These are phyloP conservation scores for Ormosia emarginata DNA, from an alignment of 306 rosid genomes.

Conservation along the genomic window DNA sequence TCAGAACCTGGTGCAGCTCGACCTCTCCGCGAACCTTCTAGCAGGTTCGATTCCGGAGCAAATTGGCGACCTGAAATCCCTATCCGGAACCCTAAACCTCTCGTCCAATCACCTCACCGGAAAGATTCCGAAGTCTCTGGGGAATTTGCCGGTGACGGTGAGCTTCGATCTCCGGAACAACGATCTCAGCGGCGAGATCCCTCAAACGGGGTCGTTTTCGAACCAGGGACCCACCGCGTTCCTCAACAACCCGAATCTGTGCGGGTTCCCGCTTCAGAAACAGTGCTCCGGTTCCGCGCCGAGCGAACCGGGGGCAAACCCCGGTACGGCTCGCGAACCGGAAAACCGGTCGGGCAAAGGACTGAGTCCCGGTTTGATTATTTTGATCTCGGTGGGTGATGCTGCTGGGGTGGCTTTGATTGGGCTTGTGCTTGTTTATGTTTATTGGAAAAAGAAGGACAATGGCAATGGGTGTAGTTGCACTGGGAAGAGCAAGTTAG, in stretches of 20 bases:
- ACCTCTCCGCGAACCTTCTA: conserved; percentile 67
- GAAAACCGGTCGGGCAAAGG: conserved; percentile 33
- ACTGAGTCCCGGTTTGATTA: conserved; percentile 66
- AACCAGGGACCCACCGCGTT: conserved; percentile 97
- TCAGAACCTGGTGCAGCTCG: conserved; percentile 55
- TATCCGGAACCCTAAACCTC: conserved; percentile 82
- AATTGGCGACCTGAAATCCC: conserved; percentile 56
- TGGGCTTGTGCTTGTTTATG: conserved; percentile 65
- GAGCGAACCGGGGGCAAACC: conserved; percentile 30
- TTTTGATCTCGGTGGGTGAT: conserved; percentile 79
- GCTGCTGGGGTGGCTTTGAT: conserved; percentile 76
- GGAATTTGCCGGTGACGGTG: conserved; percentile 68
- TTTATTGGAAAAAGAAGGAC: conserved; percentile 86
- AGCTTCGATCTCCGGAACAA: conserved; percentile 83
- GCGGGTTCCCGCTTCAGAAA: conserved; percentile 89
- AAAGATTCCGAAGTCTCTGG: conserved; percentile 60
- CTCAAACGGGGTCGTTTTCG: conserved; percentile 87
- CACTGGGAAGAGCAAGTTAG: conserved; percentile 61
- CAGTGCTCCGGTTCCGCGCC: conserved; percentile 43
- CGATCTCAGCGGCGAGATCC: conserved; percentile 80
- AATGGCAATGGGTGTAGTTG: conserved; percentile 76
- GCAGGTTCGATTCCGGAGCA: conserved; percentile 63
- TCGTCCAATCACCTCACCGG: conserved; percentile 84
- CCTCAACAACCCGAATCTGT: conserved; percentile 65
- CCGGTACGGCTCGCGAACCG: conserved; percentile 28